phyloP scores from a whole-genome alignment of 345 rosid species.

The Syzygium aqueum region DNA sequence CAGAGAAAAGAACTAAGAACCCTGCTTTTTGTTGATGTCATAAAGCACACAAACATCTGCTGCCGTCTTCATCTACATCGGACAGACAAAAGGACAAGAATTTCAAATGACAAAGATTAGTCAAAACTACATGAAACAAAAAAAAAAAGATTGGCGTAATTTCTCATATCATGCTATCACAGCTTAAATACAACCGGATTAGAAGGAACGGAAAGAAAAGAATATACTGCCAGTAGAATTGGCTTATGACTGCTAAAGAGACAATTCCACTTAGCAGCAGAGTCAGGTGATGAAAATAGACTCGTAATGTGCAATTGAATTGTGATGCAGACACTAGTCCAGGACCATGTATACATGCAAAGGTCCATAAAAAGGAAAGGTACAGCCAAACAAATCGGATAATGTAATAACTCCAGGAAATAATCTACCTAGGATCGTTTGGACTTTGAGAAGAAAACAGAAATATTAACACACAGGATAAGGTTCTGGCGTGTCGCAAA shows the following conservation, averaged over 20 bases:
- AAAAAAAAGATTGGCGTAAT: neutral
- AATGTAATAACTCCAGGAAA: neutral
- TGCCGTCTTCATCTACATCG: conserved; percentile 83
- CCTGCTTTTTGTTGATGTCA: conserved; percentile 62
- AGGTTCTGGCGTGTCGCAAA: neutral
- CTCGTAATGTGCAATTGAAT: neutral
- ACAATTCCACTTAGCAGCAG: neutral
- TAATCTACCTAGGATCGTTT: neutral
- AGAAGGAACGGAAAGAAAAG: neutral
- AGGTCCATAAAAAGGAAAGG: neutral
- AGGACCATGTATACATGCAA: neutral
- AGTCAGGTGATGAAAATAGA: neutral
- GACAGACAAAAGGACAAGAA: neutral
- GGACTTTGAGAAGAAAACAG: neutral
- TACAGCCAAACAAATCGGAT: neutral
- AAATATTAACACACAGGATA: neutral
- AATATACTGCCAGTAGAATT: neutral
- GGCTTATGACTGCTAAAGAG: neutral
- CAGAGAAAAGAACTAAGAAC: conserved; percentile 6
- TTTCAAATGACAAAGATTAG: neutral
- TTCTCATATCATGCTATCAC: neutral
- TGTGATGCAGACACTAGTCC: neutral
- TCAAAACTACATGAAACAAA: neutral
- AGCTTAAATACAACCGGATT: neutral
- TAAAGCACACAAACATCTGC: conserved; percentile 80